These are phyloP conservation scores for Albizia julibrissin DNA, from an alignment of 306 rosid species.

Conservation along the genomic window DNA sequence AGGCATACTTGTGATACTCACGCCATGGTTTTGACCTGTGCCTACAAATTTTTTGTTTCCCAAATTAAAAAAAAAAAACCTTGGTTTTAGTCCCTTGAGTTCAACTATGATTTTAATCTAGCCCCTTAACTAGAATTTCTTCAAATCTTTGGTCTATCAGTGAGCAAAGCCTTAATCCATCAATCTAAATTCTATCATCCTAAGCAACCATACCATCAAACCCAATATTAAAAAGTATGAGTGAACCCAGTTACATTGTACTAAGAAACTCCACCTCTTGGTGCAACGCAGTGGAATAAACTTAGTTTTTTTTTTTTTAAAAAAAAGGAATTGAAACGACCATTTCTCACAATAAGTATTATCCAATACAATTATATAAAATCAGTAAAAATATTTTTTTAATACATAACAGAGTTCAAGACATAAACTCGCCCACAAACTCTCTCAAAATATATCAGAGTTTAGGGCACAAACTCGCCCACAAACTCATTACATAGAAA, in stretches of 20 bases:
- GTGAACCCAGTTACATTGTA: background rate
- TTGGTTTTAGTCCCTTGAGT: background rate
- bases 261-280: background rate
- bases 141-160: too few relatives aligned
- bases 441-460: too few relatives aligned
- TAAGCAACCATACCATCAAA: background rate
- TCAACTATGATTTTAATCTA: background rate
- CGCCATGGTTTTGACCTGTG: too few relatives aligned
- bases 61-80: background rate
- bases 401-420: too few relatives aligned
- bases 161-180: background rate
- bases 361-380: too few relatives aligned
- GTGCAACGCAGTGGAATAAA: background rate
- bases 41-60: background rate
- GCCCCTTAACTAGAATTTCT: background rate
- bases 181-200: background rate
- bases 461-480: too few relatives aligned
- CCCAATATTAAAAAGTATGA: background rate
- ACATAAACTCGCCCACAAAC: too few relatives aligned
- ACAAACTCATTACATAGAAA: too few relatives aligned
- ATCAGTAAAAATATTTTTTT: too few relatives aligned
- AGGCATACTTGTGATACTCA: background rate
- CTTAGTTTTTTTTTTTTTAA: too few relatives aligned
- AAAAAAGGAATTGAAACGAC: too few relatives aligned
- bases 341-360: too few relatives aligned